Base-by-base conservation (phyloP, 768 basidiomycete genomes). In the Austroboletus eburneus region DNA sequence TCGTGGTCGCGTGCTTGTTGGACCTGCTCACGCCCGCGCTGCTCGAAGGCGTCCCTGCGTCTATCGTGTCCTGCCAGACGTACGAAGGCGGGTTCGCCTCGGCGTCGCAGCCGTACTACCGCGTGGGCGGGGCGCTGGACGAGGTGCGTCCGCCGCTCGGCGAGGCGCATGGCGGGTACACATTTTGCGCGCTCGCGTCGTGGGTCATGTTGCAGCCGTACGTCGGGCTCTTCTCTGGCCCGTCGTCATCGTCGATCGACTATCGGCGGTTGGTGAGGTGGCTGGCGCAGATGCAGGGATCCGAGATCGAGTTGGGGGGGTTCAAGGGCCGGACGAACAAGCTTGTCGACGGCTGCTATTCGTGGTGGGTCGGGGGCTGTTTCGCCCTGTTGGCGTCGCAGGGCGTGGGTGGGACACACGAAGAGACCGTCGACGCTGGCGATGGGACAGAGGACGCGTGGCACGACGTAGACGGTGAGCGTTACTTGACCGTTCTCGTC, bases 281-380 rank as follows among this genome's bases (percentile, higher is more conserved):
- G 93, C 75, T 86, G 3, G 82, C 79, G 4, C 73, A 83, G 36
- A 86, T 96, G 83, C 95, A 98, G 62, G 93, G 91, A 0, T 66
- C 69, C 2, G 83, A 83, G 35, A 74, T 78, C 10, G 95, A 98
- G 60, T 73, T 92, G 9, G 95, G 93, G 3, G 96, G 96, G 2
- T 98, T 99, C 69, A 78, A 76, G 45, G 96, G 96, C 0, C 73
- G 96, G 43, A 91, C 91, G 54, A 99, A 98, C 64, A 99, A 99
- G 65, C 77, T 99, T n/a, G 95, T 99, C 0, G 96, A 99, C 58
- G 96, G 95, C 4, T 99, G 96, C 66, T 99, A 99, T 66, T 85
- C 87, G n/a, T 99, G 96, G 96, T 99, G 95, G 96, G 89, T 91
- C 20, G 96, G 91, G 2, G 94, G 94, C 0, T 77, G 86, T 14